These are phyloP conservation scores for Tarenaya hassleriana DNA, from an alignment of 345 rosid species.

Conservation along the genomic window DNA sequence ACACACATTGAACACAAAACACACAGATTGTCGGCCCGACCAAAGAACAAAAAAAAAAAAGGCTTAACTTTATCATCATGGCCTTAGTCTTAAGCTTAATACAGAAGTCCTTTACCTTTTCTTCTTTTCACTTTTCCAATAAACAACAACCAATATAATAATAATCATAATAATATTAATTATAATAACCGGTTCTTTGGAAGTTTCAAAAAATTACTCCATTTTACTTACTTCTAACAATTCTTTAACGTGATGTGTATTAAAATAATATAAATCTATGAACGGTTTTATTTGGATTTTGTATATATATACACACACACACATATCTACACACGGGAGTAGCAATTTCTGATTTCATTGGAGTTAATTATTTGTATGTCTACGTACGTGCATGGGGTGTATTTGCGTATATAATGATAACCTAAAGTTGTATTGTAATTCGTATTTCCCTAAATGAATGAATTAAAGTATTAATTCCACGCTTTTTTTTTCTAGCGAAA, in stretches of 20 bases:
- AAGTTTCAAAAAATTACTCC: background rate
- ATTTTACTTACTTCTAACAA: background rate
- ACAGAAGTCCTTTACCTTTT: conserved; percentile 33
- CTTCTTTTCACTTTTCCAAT: conserved; percentile 23
- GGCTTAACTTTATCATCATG: conserved; percentile 63
- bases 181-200: background rate
- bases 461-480: no score
- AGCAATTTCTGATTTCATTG: background rate
- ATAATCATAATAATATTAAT: background rate
- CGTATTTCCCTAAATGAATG: no score
- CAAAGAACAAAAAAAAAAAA: conserved; percentile 55
- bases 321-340: conserved; percentile 25
- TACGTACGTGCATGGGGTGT: background rate
- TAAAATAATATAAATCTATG: no score
- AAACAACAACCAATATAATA: conserved; percentile 16
- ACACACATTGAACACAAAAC: conserved; percentile 57
- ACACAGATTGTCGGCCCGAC: conserved; percentile 95
- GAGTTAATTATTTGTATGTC: background rate
- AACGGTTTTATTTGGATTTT: background rate
- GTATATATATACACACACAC: background rate
- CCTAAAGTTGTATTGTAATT: no score
- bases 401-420: background rate
- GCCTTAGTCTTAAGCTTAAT: conserved; percentile 45
- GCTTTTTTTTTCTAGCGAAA: no score
- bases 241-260: no score